Evolutionary conservation across 2,329 filamentous ascomycete species (phyloP).

Genomic region (Pleomassaria siparia): DNA sequence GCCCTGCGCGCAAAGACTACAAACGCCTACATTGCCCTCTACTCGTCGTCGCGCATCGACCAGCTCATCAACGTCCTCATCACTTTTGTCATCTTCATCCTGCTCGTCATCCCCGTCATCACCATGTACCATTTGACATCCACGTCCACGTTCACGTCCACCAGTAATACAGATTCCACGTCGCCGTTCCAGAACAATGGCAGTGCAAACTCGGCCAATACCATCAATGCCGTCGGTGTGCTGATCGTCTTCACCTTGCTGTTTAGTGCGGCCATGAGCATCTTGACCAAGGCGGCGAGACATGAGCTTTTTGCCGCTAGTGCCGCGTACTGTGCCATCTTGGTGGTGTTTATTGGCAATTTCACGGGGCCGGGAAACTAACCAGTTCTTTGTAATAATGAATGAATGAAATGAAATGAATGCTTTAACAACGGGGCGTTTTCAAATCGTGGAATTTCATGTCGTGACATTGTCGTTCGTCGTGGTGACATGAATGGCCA

Average conservation of each 20-base stretch:
- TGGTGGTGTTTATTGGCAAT: constrained; percentile 45
- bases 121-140: constrained; percentile 44
- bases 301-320: constrained; percentile 44
- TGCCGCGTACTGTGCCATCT: constrained; percentile 43
- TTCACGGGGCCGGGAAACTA: constrained; percentile 39
- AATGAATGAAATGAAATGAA: not conserved
- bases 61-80: constrained; percentile 46
- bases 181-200: not conserved
- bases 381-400: not conserved
- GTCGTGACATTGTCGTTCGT: too few species aligned
- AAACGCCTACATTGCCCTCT: constrained; percentile 38
- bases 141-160: constrained; percentile 6
- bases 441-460: too few species aligned
- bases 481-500: too few species aligned
- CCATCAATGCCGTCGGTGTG: constrained; percentile 45
- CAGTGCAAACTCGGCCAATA: constrained; percentile 24
- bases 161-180: not conserved
- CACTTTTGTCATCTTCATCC: constrained; percentile 46
- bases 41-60: constrained; percentile 42
- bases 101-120: constrained; percentile 45
- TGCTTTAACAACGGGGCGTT: too few species aligned
- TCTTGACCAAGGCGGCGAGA: constrained; percentile 39
- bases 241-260: constrained; percentile 46
- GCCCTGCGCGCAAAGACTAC: constrained; percentile 42
- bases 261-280: constrained; percentile 41